These are phyloP conservation scores for Phialophora expanda DNA, from an alignment of 2,329 filamentous ascomycete species.

Conservation along the genomic window DNA sequence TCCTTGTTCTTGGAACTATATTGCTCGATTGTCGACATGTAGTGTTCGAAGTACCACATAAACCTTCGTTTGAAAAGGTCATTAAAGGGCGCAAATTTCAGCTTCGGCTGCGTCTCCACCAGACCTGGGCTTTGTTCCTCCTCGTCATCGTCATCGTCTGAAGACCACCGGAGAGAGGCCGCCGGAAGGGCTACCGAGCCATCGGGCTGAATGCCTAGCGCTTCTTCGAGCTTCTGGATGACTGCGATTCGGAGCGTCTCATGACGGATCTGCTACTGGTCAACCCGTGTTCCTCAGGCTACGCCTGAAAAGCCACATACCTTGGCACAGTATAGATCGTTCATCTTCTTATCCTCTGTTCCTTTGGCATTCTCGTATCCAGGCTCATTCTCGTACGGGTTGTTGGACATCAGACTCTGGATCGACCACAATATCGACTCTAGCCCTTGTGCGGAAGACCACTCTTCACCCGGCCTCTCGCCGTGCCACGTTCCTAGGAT, in stretches of 20 bases:
- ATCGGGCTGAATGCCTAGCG: slow-evolving; percentile 68
- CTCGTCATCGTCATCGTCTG: slow-evolving; percentile 48
- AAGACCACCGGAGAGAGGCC: slow-evolving; percentile 24
- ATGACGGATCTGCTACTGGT: slow-evolving; percentile 73
- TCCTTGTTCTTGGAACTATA: slow-evolving; percentile 67
- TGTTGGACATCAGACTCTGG: slow-evolving; percentile 90
- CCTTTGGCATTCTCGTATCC: slow-evolving; percentile 81
- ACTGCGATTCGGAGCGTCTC: slow-evolving; percentile 87
- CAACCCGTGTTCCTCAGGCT: neutral
- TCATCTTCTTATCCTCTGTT: slow-evolving; percentile 71
- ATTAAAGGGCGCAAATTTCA: slow-evolving; percentile 81
- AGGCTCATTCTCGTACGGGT: slow-evolving; percentile 95
- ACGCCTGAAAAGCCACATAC: slow-evolving; percentile 50
- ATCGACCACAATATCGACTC: slow-evolving; percentile 95
- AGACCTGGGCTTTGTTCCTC: slow-evolving; percentile 51
- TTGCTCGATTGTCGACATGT: slow-evolving; percentile 71
- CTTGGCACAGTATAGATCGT: slow-evolving; percentile 79
- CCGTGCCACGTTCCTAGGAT: slow-evolving; percentile 96
- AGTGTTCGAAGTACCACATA: slow-evolving; percentile 93
- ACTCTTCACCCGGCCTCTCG: slow-evolving; percentile 80
- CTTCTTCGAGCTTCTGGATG: slow-evolving; percentile 81
- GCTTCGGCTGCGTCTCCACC: slow-evolving; percentile 56
- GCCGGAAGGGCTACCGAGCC: slow-evolving; percentile 48
- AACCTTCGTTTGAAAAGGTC: slow-evolving; percentile 91
- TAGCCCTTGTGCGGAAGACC: slow-evolving; percentile 93